Base-by-base conservation (phyloP, 2,329 filamentous ascomycete species). In the Blumeria graminis region DNA sequence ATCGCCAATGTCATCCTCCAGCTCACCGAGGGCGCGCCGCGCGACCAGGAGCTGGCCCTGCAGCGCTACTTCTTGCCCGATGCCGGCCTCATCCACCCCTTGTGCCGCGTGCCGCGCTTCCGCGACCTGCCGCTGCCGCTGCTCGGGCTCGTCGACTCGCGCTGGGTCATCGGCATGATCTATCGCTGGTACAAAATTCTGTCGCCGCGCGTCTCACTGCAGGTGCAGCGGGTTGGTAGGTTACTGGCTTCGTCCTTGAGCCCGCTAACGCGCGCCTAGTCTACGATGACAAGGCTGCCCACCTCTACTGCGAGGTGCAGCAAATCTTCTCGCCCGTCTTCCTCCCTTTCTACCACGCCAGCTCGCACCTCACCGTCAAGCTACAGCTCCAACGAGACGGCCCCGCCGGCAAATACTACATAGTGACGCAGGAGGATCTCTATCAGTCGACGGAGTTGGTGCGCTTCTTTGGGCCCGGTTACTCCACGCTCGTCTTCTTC, bases 141-240 rank as follows among this genome's bases (percentile, higher is more conserved):
- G 1, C 61, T 71, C 0, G 67, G 68, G 7, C 59, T 64, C 11
- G 56, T 77, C 28, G 77, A 81, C 60, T 89, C 84, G 9, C 74
- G 85, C 46, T 78, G 74, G 69, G 65, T 85, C 6, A 73, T 93
- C 16, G 70, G 76, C 52, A 73, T 75, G 62, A 81, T 94, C 57
- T 93, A 86, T 65, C 77, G 80, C 43, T 89, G 84, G 84, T 90
- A 93, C 69, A 86, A 87, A 64, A 83, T 90, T 60, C 72, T 94
- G 65, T 86, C 81, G 59, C 88, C 88, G 0, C 71, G 73, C 16
- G 84, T 92, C 61, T 74, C 81, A 46, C 69, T 90, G 11, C 70
- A 75, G 1, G 72, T 94, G 16, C 76, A 86, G 60, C 76, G 74
- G 3, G 68, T 69, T 46, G 71, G 76, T 77, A 65, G 45, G 68